A percentile compares a stretch with the other conserved stretches of the same genome.
phyloP scores from a whole-genome alignment of 2,329 filamentous ascomycete species.

The Aureobasidium sp. region DNA sequence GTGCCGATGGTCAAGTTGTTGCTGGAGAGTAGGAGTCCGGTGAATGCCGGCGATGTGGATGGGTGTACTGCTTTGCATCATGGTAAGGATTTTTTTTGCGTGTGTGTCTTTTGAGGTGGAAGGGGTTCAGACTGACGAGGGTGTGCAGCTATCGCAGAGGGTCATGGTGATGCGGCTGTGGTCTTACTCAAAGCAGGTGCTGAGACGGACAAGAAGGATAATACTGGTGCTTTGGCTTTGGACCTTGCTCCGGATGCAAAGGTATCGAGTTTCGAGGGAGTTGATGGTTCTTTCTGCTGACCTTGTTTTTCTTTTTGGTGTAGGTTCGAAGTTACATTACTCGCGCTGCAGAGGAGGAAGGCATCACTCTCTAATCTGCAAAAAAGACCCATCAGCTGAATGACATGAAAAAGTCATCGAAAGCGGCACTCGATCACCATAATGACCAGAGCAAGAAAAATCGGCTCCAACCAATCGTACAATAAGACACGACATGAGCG shows the following conservation, averaged over 20 bases:
- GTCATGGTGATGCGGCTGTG: constrained; percentile 72
- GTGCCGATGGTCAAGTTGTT: constrained; percentile 79
- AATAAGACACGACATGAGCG: not conserved
- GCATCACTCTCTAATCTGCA: constrained; percentile 60
- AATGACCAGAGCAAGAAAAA: too few species aligned
- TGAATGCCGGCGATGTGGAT: constrained; percentile 75
- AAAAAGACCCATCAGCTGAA: too few species aligned
- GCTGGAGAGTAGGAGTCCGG: constrained; percentile 67
- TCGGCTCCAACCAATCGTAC: too few species aligned
- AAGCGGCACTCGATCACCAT: not conserved
- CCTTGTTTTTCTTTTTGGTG: not conserved
- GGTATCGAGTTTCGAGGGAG: too few species aligned
- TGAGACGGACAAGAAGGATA: constrained; percentile 69
- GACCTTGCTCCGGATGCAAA: constrained; percentile 81
- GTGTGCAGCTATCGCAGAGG: constrained; percentile 64
- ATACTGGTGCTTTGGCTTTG: constrained; percentile 63
- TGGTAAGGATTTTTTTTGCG: constrained; percentile 24
- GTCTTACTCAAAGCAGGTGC: constrained; percentile 77
- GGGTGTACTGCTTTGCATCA: constrained; percentile 90
- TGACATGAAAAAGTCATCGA: too few species aligned
- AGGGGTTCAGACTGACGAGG: constrained; percentile 25
- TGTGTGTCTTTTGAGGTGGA: not conserved
- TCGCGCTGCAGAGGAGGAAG: constrained; percentile 73
- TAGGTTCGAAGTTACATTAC: constrained; percentile 58
- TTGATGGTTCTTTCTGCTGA: too few species aligned